phyloP scores from a whole-genome alignment of 1,284 basidiomycete genomes.

The Ganoderma meredithae region DNA sequence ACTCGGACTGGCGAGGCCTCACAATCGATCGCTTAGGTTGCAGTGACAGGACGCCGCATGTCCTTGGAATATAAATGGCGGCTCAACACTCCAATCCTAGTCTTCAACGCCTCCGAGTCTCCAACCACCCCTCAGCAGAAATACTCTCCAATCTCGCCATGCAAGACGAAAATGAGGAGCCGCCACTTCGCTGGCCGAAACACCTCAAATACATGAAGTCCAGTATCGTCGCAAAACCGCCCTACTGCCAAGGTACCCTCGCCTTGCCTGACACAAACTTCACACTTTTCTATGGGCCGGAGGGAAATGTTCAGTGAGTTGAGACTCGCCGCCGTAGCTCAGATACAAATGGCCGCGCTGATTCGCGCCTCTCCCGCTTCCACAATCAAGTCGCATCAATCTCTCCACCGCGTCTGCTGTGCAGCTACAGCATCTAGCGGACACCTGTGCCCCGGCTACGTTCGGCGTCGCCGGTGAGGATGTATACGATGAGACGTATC shows the following conservation, averaged over 20 bases:
- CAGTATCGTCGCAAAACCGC: slow-evolving; percentile 16
- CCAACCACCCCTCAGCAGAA: too few species aligned
- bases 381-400: slow-evolving; percentile 15
- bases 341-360: neutral
- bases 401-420: slow-evolving; percentile 8
- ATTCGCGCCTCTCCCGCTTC: neutral
- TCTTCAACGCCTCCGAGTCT: too few species aligned
- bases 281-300: slow-evolving; percentile 31
- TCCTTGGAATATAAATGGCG: too few species aligned
- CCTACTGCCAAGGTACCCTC: slow-evolving; percentile 27
- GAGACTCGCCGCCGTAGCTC: neutral
- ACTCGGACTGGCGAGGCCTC: neutral
- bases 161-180: neutral
- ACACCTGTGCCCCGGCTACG: slow-evolving; percentile 33
- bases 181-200: neutral
- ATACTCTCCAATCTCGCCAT: neutral
- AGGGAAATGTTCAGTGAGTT: slow-evolving; percentile 17
- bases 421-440: slow-evolving; percentile 28
- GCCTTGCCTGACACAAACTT: slow-evolving; percentile 17
- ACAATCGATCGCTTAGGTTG: too few species aligned
- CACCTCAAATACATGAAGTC: neutral
- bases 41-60: too few species aligned
- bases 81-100: too few species aligned
- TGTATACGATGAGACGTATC: slow-evolving; percentile 37
- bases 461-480: slow-evolving; percentile 33